These are phyloP conservation scores for Eutrema yunnanense DNA, from an alignment of 345 rosid species.

Conservation along the genomic window DNA sequence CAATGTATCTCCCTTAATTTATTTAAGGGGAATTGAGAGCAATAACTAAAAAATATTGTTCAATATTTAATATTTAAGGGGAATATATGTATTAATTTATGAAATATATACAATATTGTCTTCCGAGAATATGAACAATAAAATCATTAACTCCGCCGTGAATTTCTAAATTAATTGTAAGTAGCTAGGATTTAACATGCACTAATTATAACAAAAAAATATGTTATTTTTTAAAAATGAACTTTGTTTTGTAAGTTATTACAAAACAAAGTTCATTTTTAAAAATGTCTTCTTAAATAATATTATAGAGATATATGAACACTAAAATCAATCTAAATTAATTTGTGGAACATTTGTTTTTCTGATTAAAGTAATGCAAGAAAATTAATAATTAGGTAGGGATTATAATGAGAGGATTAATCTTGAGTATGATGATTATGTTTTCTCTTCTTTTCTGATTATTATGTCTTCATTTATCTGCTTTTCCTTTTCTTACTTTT, in stretches of 20 bases:
- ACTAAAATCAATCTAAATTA: not conserved
- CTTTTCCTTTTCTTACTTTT: slow-evolving; percentile 13
- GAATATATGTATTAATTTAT: no score
- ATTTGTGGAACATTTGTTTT: not conserved
- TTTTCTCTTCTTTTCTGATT: slow-evolving; percentile 18
- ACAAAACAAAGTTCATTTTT: no score
- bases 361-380: not conserved
- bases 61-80: no score
- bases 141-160: not conserved
- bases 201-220: no score
- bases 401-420: slow-evolving; percentile 25
- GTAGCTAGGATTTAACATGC: no score
- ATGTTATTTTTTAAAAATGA: no score
- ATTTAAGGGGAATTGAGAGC: no score
- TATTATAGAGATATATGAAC: no score
- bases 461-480: slow-evolving; percentile 10
- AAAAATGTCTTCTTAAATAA: no score
- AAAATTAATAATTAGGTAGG: slow-evolving; percentile 8
- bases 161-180: not conserved
- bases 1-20: not conserved
- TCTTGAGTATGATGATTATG: slow-evolving; percentile 27
- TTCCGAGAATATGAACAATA: not conserved
- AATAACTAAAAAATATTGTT: no score
- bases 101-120: no score
- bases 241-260: no score